Evolutionary conservation across 2,329 filamentous ascomycete genomes (phyloP).

Genomic region (Penicillium olsonii): DNA sequence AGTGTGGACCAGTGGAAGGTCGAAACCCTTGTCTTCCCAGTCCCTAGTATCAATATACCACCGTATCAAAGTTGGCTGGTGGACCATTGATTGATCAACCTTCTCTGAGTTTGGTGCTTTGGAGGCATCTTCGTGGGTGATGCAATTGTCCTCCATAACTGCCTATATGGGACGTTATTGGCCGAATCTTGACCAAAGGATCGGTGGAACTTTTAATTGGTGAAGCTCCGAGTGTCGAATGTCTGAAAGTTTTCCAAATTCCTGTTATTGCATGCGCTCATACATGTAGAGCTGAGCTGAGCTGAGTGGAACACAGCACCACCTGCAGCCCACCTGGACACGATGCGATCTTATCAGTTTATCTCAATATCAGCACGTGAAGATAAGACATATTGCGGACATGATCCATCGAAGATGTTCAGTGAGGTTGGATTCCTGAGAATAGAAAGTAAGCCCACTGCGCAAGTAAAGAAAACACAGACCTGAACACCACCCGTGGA

Average conservation of each 20-base stretch:
- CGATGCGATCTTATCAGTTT: constrained; percentile 1
- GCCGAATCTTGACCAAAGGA: not conserved
- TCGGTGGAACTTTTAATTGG: not conserved
- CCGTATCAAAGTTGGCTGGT: constrained; percentile 31
- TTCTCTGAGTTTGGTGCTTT: constrained; percentile 5
- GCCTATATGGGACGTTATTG: not conserved
- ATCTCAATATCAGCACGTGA: not conserved
- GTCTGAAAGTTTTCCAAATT: not conserved
- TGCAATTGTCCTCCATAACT: constrained; percentile 16
- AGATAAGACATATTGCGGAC: not conserved
- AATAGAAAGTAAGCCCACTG: too few relatives aligned
- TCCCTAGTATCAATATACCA: constrained; percentile 49
- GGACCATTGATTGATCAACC: constrained; percentile 1
- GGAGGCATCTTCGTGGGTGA: constrained; percentile 10
- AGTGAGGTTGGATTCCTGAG: too few relatives aligned
- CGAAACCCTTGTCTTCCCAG: constrained; percentile 28
- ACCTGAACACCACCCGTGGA: too few relatives aligned
- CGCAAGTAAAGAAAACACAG: too few relatives aligned
- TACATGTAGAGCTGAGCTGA: not conserved
- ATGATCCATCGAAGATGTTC: too few relatives aligned
- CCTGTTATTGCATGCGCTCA: not conserved
- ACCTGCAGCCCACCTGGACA: not conserved
- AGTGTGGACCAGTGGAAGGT: constrained; percentile 43
- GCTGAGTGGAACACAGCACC: not conserved
- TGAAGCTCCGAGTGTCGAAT: not conserved